Conservation (phyloP, 75 land plant genomes). For the Gnetum montanum region DNA sequence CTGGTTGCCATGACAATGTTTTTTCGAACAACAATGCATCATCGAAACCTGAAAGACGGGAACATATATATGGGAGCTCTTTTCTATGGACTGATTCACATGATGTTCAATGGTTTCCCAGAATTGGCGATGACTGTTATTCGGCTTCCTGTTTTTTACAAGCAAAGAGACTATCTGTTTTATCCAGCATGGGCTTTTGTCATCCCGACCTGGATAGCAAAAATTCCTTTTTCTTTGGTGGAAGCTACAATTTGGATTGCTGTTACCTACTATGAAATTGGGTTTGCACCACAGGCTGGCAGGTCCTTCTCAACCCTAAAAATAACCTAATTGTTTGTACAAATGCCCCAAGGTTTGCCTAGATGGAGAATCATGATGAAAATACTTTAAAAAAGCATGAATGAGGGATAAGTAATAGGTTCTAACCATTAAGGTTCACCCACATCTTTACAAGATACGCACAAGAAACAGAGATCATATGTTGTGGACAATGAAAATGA, state of each 20-base stretch:
- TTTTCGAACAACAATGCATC: constrained; percentile 34
- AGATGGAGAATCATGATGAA: no score
- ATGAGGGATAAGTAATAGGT: no score
- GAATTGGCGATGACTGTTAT: constrained; percentile 30
- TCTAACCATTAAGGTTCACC: no score
- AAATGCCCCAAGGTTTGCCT: no score
- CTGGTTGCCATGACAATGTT: constrained; percentile 36
- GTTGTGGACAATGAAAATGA: no score
- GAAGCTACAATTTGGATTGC: constrained; percentile 31
- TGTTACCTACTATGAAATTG: constrained; percentile 50
- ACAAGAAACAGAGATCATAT: no score
- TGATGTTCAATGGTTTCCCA: constrained; percentile 50
- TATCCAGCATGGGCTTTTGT: constrained; percentile 55
- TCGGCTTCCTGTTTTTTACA: constrained; percentile 49
- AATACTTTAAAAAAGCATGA: no score
- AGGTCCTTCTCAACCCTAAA: constrained; percentile 37
- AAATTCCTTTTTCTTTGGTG: constrained; percentile 31
- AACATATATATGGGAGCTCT: constrained; percentile 38
- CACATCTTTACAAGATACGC: no score
- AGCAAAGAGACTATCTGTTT: constrained; percentile 51
- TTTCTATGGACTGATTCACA: constrained; percentile 31
- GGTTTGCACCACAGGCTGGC: constrained; percentile 41
- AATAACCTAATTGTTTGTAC: no score
- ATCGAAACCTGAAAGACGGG: constrained; percentile 26
- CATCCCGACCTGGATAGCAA: constrained; percentile 28